phyloP scores from a whole-genome alignment of 2,329 filamentous ascomycete genomes.

The Mycosphaerella sp. region DNA sequence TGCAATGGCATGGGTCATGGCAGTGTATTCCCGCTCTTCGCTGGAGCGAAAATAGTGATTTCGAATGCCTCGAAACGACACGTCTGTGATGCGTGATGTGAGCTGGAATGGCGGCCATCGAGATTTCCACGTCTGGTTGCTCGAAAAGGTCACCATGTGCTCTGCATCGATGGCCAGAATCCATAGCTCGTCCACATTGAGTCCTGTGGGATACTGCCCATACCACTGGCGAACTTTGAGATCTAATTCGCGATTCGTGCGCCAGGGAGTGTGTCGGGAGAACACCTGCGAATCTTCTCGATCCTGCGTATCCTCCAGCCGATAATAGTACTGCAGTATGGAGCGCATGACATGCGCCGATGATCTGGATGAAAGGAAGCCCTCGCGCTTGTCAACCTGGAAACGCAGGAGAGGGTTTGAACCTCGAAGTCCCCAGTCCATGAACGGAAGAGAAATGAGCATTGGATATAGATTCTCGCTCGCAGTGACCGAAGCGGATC shows the following conservation, averaged over 20 bases:
- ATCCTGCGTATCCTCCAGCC: constrained; percentile 40
- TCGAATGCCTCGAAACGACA: constrained; percentile 39
- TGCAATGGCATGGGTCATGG: constrained; percentile 36
- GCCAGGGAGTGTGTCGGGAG: constrained; percentile 40
- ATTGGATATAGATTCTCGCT: constrained; percentile 29
- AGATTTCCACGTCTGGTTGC: constrained; percentile 42
- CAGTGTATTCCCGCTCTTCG: constrained; percentile 35
- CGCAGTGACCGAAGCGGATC: constrained; percentile 9
- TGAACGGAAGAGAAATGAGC: constrained; percentile 39
- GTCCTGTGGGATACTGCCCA: constrained; percentile 37
- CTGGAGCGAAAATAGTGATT: constrained; percentile 35
- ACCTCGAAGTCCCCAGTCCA: constrained; percentile 40
- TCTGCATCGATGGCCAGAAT: constrained; percentile 38
- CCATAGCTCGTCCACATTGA: constrained; percentile 43
- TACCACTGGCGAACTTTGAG: constrained; percentile 41
- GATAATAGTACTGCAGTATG: constrained; percentile 40
- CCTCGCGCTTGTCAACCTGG: constrained; percentile 39
- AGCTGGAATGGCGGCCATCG: constrained; percentile 40
- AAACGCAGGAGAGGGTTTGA: constrained; percentile 37
- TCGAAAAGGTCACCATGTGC: constrained; percentile 41
- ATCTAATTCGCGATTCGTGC: constrained; percentile 38
- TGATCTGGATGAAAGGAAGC: constrained; percentile 36
- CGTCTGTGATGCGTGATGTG: constrained; percentile 37
- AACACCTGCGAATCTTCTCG: constrained; percentile 40
- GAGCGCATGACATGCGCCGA: constrained; percentile 39